phyloP scores from a whole-genome alignment of 169 alveolate species.

The Amoebophrya sp. region DNA sequence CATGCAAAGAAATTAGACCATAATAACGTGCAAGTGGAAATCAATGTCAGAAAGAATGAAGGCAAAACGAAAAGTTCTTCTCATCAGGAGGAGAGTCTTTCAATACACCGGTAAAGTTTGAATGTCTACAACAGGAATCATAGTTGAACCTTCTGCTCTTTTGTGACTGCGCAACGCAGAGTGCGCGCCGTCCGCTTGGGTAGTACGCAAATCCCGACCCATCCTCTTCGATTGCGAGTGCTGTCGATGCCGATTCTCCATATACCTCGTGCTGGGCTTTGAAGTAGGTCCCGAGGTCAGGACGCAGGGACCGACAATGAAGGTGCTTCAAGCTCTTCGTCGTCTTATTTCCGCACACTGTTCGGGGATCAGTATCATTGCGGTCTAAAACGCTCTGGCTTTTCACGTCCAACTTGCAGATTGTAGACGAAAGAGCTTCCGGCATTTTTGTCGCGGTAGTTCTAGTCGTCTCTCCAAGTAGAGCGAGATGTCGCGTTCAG shows the following conservation, averaged over 20 bases:
- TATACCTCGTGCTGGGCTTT: not conserved
- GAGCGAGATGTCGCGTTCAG: too few species aligned
- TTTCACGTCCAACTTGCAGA: not conserved
- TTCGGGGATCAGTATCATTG: not conserved
- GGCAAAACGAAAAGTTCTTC: too few species aligned
- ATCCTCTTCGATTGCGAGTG: not conserved
- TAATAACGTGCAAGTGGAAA: too few species aligned
- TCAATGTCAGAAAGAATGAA: too few species aligned
- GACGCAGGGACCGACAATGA: not conserved
- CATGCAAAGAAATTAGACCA: too few species aligned
- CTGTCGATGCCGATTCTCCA: not conserved
- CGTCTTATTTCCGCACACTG: not conserved
- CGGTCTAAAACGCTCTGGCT: not conserved
- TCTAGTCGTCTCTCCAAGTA: too few species aligned
- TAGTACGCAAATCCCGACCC: not conserved
- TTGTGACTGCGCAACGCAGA: not conserved
- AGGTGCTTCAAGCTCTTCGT: conserved; percentile 20
- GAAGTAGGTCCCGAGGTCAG: not conserved
- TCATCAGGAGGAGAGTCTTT: too few species aligned
- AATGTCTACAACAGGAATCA: too few species aligned
- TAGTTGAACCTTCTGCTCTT: not conserved
- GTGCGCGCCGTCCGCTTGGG: not conserved
- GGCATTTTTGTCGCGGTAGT: not conserved
- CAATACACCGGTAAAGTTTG: too few species aligned
- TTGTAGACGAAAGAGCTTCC: not conserved